Evolutionary conservation across 805 yeast genomes (phyloP).

Genomic region (Starmerella scarabaei): DNA sequence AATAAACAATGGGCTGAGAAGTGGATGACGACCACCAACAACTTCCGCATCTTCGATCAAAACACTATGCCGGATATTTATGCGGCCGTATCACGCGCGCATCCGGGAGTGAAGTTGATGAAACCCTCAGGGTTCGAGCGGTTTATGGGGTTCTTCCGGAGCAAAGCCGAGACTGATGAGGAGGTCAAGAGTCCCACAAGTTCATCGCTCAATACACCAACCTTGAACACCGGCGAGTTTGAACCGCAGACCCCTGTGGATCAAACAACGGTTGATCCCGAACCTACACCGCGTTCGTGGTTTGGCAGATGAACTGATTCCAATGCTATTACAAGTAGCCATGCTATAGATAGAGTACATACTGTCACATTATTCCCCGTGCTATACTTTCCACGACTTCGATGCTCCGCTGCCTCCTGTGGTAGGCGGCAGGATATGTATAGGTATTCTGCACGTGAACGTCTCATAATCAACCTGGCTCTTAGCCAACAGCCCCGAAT

Average conservation of each 20-base stretch:
- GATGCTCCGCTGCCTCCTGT: constrained; percentile 14
- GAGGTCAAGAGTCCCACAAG: neutral
- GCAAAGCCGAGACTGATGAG: neutral
- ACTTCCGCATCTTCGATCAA: constrained; percentile 41
- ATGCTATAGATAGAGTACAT: too few species aligned
- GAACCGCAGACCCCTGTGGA: constrained; percentile 1
- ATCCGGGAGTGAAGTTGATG: constrained; percentile 12
- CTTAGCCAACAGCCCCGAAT: constrained; percentile 14
- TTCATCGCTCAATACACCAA: neutral
- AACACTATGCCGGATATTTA: constrained; percentile 35
- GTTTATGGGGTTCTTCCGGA: constrained; percentile 13
- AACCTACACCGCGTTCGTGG: neutral
- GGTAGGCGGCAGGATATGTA: constrained; percentile 17
- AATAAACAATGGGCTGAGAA: constrained; percentile 34
- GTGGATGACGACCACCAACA: constrained; percentile 43
- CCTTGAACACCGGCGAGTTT: neutral
- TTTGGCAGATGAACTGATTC: too few species aligned
- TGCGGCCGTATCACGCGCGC: constrained; percentile 6
- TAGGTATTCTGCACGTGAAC: constrained; percentile 20
- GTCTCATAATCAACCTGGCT: constrained; percentile 19
- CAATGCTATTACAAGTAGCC: too few species aligned
- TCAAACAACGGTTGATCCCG: neutral
- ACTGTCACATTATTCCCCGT: too few species aligned
- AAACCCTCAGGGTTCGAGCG: constrained; percentile 15
- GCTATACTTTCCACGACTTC: constrained; percentile 15